phyloP scores from a whole-genome alignment of 176 grass and related monocot genomes.

The Cenchrus fungigraminus region DNA sequence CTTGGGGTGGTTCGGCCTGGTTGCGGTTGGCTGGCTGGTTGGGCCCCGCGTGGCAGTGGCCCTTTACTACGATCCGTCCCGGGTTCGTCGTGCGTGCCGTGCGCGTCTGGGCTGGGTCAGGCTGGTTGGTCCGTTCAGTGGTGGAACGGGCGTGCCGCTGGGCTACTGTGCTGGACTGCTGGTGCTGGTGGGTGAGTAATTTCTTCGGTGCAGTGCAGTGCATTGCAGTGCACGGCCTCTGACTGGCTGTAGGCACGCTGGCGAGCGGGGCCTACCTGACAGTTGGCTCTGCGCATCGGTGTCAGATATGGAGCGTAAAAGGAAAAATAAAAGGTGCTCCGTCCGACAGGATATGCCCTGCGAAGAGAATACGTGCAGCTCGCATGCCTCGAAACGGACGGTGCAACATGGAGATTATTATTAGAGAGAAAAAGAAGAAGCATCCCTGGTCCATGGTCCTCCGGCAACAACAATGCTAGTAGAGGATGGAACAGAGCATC shows the following conservation, averaged over 20 bases:
- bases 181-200: constrained; percentile 11
- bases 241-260: constrained; percentile 29
- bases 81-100: not conserved
- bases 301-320: no score
- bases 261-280: constrained; percentile 19
- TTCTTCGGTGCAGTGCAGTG: not conserved
- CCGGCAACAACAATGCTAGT: not conserved
- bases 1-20: not conserved
- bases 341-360: constrained; percentile 7
- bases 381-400: constrained; percentile 4
- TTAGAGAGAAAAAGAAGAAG: not conserved
- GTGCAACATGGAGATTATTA: no score
- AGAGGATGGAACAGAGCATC: not conserved
- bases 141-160: not conserved
- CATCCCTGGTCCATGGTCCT: constrained; percentile 13
- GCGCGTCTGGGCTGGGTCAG: constrained; percentile 5
- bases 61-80: not conserved
- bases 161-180: no score
- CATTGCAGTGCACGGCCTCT: not conserved
- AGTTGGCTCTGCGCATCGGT: not conserved
- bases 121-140: not conserved
- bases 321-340: not conserved
- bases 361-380: not conserved
- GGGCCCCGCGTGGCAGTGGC: not conserved
- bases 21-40: not conserved